Percentiles rank a stretch among this genome's conserved stretches.
phyloP scores from a whole-genome alignment of 1,284 basidiomycete genomes.

The Quambalaria eucalypti region DNA sequence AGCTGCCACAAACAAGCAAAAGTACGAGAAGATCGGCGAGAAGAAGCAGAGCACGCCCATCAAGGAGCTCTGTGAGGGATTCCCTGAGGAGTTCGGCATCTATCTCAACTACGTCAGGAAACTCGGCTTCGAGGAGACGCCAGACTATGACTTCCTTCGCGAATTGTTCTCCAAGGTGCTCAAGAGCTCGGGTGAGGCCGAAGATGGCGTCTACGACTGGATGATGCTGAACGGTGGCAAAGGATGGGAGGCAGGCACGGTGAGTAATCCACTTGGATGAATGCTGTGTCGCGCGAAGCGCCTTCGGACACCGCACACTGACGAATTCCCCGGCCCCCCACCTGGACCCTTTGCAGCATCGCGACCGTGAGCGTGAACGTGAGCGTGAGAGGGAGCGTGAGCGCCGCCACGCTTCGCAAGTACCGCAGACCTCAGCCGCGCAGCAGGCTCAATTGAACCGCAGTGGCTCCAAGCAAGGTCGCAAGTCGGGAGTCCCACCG shows the following conservation, averaged over 20 bases:
- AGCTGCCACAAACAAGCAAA: conserved; percentile 93
- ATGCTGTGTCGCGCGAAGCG: neutral
- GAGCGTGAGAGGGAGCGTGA: conserved; percentile 27
- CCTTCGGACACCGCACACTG: conserved; percentile 42
- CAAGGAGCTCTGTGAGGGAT: conserved; percentile 84
- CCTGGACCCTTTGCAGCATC: conserved; percentile 4
- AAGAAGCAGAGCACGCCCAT: conserved; percentile 96
- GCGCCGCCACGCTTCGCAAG: conserved; percentile 15
- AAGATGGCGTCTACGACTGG: conserved; percentile 86
- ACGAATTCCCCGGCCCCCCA: conserved; percentile 7
- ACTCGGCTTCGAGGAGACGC: conserved; percentile 83
- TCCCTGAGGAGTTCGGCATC: conserved; percentile 59
- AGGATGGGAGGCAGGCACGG: conserved; percentile 82
- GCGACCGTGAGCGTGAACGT: conserved; percentile 40
- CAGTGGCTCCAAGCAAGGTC: conserved; percentile 31
- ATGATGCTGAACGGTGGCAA: conserved; percentile 79
- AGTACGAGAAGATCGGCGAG: conserved; percentile 97
- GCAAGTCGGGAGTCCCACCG: conserved; percentile 29
- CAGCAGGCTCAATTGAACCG: conserved; percentile 17
- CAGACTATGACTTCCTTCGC: conserved; percentile 88
- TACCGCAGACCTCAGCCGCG: conserved; percentile 10
- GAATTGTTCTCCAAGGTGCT: conserved; percentile 84
- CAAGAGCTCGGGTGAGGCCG: conserved; percentile 74
- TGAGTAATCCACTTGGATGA: conserved; percentile 48
- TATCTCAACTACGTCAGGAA: conserved; percentile 81